Base-by-base conservation (phyloP, 1,139 yeast species). In the Geotrichum cucujoidarum region DNA sequence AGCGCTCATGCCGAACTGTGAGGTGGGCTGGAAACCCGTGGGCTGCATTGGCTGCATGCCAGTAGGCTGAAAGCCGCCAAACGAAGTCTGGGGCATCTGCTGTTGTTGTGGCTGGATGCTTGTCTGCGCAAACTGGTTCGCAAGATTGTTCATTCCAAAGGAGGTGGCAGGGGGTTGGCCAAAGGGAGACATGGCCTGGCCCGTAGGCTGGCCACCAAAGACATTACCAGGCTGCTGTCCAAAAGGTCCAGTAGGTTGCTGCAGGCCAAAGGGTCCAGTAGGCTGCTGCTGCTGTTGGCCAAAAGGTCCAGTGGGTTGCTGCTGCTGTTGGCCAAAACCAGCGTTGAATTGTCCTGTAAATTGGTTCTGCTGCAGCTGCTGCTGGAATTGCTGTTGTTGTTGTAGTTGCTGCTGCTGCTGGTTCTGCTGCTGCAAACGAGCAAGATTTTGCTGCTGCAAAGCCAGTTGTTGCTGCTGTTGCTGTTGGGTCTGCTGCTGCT, bases 71-170 rank as follows among this genome's bases (percentile, higher is more conserved):
- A 24, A 24, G 6, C 27, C 27, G 25, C 39, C 51, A 31, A 55
- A 42, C 8, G 58, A 35, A 11, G 38, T 35, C 20, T 20, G 38
- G 10, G 38, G 38, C 10, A 27, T 25, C 3, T 47, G 27, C 27
- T 24, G 27, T n/a, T n/a, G n/a, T n/a, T n/a, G n/a, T n/a, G 22
- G 13, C 16, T 35, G 38, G 4, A 35, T 35, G 24, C 38, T 35
- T 16, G 87, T 76, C 58, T 78, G 81, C 66, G 81, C 89, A 69
- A 84, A 75, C 74, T 79, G 78, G 36, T 47, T 52, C 10, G 40
- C 46, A 20, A 52, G 51, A 37, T 36, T 52, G 39, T 47, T 57
- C 52, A 54, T 43, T 10, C 48, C 48, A 35, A 45, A 45, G 4
- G 47, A 31, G 13, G 42, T 43, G 16, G n/a, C 17, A n/a, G 33